Conservation (phyloP, 768 basidiomycete genomes). For the Roridomyces roridus region DNA sequence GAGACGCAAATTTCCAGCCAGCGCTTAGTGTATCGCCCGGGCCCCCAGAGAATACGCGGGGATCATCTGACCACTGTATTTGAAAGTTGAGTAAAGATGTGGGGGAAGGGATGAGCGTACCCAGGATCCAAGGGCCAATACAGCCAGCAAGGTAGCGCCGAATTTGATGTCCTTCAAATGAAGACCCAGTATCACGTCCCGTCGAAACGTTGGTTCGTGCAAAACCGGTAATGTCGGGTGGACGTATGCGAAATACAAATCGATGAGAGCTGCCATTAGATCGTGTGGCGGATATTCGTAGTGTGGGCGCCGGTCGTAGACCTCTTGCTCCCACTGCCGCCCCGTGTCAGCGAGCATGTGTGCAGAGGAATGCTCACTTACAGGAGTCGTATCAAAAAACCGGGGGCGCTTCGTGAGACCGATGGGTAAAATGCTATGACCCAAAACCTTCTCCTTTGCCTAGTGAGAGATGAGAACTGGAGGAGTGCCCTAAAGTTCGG, state of each 20-base stretch:
- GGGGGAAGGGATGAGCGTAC: conserved; percentile 32
- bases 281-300: conserved; percentile 39
- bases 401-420: neutral
- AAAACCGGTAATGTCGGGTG: conserved; percentile 53
- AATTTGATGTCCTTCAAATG: conserved; percentile 51
- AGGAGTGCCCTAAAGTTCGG: neutral
- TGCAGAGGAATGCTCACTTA: neutral
- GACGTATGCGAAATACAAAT: conserved; percentile 51
- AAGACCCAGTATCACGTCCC: conserved; percentile 24
- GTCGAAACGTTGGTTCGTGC: conserved; percentile 23
- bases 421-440: neutral
- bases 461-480: neutral
- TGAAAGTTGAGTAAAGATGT: neutral
- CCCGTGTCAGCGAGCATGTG: neutral
- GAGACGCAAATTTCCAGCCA: conserved; percentile 57
- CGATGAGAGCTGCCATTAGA: conserved; percentile 49
- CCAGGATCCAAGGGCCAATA: conserved; percentile 58
- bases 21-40: conserved; percentile 36
- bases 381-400: conserved; percentile 8
- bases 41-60: conserved; percentile 41
- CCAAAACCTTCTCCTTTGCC: conserved; percentile 10
- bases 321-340: conserved; percentile 20
- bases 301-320: conserved; percentile 3
- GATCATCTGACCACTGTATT: conserved; percentile 51
- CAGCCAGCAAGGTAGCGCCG: conserved; percentile 46